A percentile compares a stretch with the other conserved stretches of the same genome.
phyloP scores from a whole-genome alignment of 2,329 filamentous ascomycete genomes.

The Stenocarpella maydis region DNA sequence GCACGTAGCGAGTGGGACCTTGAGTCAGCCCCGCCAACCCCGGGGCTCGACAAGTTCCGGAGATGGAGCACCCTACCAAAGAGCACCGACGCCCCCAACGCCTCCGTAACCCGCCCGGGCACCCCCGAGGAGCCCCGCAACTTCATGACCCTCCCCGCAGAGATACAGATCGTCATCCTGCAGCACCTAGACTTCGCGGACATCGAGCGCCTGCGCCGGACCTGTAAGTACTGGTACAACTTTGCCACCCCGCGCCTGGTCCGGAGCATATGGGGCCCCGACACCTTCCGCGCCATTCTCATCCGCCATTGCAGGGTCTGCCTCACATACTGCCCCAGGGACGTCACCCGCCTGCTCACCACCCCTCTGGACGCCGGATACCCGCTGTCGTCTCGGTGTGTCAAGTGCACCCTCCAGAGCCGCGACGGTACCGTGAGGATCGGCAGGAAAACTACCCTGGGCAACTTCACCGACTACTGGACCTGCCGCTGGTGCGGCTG shows the following conservation, averaged over 20 bases:
- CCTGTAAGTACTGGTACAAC: conserved; percentile 48
- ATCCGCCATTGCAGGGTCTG: conserved; percentile 51
- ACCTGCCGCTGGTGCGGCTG: conserved; percentile 56
- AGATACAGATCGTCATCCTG: conserved; percentile 53
- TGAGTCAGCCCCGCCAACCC: background rate
- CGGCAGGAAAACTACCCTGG: conserved; percentile 49
- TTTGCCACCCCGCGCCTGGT: conserved; percentile 48
- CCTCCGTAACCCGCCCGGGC: background rate
- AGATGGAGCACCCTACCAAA: conserved; percentile 27
- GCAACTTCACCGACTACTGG: conserved; percentile 46
- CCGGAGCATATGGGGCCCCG: conserved; percentile 47
- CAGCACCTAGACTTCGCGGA: conserved; percentile 52
- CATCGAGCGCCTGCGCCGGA: conserved; percentile 52
- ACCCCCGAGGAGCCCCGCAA: conserved; percentile 21
- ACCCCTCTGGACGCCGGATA: conserved; percentile 43
- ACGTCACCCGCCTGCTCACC: conserved; percentile 45
- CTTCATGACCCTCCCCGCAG: conserved; percentile 50
- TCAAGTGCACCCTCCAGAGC: conserved; percentile 48
- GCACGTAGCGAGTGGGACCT: conserved; percentile 26
- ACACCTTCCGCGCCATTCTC: conserved; percentile 37
- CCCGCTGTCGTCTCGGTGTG: conserved; percentile 51
- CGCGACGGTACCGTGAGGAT: conserved; percentile 48
- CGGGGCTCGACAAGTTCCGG: conserved; percentile 25
- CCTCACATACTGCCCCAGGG: conserved; percentile 42
- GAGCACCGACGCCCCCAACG: background rate